Base-by-base conservation (phyloP, 2,329 filamentous ascomycete genomes). In the Parastagonospora nodorum region DNA sequence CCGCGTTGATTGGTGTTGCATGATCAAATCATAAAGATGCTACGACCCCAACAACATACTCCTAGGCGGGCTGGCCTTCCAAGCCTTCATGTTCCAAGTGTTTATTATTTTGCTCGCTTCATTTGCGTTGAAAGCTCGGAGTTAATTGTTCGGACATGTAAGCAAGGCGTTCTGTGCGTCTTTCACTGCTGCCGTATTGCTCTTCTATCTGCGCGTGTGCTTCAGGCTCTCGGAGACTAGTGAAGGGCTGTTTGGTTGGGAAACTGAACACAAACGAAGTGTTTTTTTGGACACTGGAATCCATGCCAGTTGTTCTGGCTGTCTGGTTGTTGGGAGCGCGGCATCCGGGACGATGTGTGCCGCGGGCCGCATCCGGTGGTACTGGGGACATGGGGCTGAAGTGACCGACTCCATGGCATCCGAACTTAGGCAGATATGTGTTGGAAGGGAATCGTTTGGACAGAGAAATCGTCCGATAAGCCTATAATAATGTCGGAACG, bases 161-260 rank as follows among this genome's bases (percentile, higher is more conserved):
- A 64, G 76, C 37, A 69, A 61, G 11, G 46, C 60, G 0, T 84
- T 84, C 50, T 68, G 75, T 3, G 55, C 62, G 1, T 75, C 75
- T 0, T 76, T 83, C 45, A 59, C 72, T 1, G 57, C 73, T 0
- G 79, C 80, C 0, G 80, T 80, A 0, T 40, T 82, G 8, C 67
- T 82, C 15, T 71, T 84, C 1, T 82, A 81, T 54, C 55, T 84
- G n/a, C 69, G 82, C 43, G 83, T 80, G 0, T 76, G 74, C 43
- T 84, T 84, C 52, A 67, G 82, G 37, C 66, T 84, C n/a, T 78
- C 79, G 1, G 82, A 84, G 67, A 84, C 80, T 0, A 75, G 78
- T 0, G 66, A 83, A 55, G 81, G 81, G 0, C 59, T 84, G 2
- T 71, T 72, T 40, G 73, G 77, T 72, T 40, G 73, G 77, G 0